A percentile compares a stretch with the other conserved stretches of the same genome.
phyloP scores from a whole-genome alignment of 78 protist genomes.

The Polysphondylium violaceum region DNA sequence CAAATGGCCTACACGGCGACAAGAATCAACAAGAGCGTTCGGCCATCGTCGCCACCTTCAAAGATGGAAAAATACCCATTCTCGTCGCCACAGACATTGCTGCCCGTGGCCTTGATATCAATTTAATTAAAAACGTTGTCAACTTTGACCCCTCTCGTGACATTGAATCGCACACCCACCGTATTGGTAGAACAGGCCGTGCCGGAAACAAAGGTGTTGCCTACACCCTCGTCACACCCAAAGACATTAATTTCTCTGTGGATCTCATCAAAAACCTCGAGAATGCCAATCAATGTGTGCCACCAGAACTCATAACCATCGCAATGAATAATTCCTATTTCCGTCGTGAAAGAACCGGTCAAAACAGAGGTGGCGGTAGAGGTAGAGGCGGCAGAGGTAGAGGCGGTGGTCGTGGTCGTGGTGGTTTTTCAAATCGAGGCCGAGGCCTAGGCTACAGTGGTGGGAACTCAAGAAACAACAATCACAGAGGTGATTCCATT shows the following conservation, averaged over 20 bases:
- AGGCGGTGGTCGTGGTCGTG: constrained; percentile 30
- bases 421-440: background rate
- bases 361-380: constrained; percentile 1
- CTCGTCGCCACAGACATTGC: constrained; percentile 94
- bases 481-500: too few relatives aligned
- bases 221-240: constrained; percentile 65
- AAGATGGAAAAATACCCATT: constrained; percentile 29
- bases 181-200: constrained; percentile 94
- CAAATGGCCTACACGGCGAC: constrained; percentile 88
- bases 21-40: constrained; percentile 82
- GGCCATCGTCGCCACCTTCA: constrained; percentile 47
- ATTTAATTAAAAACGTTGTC: constrained; percentile 83
- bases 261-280: constrained; percentile 74
- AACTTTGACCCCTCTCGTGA: constrained; percentile 86
- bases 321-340: constrained; percentile 72
- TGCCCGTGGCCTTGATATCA: constrained; percentile 91
- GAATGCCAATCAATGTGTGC: constrained; percentile 67
- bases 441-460: background rate
- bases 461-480: background rate
- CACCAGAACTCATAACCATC: constrained; percentile 65
- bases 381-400: constrained; percentile 21
- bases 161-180: constrained; percentile 92
- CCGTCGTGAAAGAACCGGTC: background rate
- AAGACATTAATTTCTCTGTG: constrained; percentile 72
- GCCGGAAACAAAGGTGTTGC: constrained; percentile 92